Percentiles rank a stretch among this genome's conserved stretches.
Conservation (phyloP, 2,329 filamentous ascomycete genomes). For the Xylariaceae sp. region DNA sequence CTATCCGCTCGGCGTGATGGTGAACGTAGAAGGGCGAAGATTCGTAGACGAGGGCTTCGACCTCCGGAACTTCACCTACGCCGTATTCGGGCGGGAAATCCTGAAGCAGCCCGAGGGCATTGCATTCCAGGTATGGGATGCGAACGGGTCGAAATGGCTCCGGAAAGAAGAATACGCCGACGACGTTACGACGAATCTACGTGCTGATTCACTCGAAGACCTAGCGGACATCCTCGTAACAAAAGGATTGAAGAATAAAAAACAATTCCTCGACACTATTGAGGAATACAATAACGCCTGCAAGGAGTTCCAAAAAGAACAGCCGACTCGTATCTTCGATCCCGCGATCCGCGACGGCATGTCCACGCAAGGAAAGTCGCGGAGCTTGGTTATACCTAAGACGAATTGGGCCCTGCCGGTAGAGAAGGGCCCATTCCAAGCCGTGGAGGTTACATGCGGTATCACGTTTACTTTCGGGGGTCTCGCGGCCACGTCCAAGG, state of each 20-base stretch:
- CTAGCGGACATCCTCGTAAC: constrained; percentile 48
- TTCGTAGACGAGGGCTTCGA: constrained; percentile 66
- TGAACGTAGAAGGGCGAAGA: constrained; percentile 54
- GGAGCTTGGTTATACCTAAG: constrained; percentile 49
- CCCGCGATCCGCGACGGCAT: constrained; percentile 58
- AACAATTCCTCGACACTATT: constrained; percentile 49
- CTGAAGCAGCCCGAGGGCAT: constrained; percentile 53
- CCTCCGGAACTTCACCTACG: constrained; percentile 64
- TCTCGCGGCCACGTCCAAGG: constrained; percentile 51
- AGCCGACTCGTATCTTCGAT: constrained; percentile 48
- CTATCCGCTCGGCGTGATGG: constrained; percentile 62
- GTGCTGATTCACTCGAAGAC: constrained; percentile 48
- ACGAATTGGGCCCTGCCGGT: constrained; percentile 63
- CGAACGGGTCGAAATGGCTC: constrained; percentile 48
- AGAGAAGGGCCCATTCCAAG: constrained; percentile 54
- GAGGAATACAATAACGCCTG: constrained; percentile 57
- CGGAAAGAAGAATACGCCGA: constrained; percentile 59
- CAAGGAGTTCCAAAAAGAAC: constrained; percentile 41
- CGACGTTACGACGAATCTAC: constrained; percentile 52
- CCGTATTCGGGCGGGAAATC: constrained; percentile 60
- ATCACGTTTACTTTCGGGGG: constrained; percentile 68
- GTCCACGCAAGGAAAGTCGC: constrained; percentile 51
- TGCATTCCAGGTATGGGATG: constrained; percentile 64
- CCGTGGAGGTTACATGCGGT: constrained; percentile 60
- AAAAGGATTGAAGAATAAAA: constrained; percentile 44